Evolutionary conservation across 176 grass and related monocot species (phyloP).

Genomic region (Zea mays): Zm-B73-REFERENCE-NAM-5.0 NC_050096.1:84351001-84351500

Average conservation of each 20-base stretch:
- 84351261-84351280: slow-evolving; percentile 66
- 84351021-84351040: slow-evolving; percentile 23
- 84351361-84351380: slow-evolving; percentile 56
- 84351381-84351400: slow-evolving; percentile 70
- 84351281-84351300: slow-evolving; percentile 72
- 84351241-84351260: no score
- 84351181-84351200: neutral
- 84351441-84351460: slow-evolving; percentile 75
- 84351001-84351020: neutral
- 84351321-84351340: slow-evolving; percentile 59
- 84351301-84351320: slow-evolving; percentile 60
- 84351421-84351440: slow-evolving; percentile 93
- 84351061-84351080: slow-evolving; percentile 28
- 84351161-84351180: slow-evolving; percentile 8
- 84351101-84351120: slow-evolving; percentile 18
- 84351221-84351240: no score
- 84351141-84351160: slow-evolving; percentile 4
- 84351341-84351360: slow-evolving; percentile 59
- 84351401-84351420: slow-evolving; percentile 67
- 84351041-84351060: slow-evolving; percentile 36
- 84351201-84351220: no score
- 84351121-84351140: slow-evolving; percentile 39
- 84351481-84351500: slow-evolving; percentile 28
- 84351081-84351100: slow-evolving; percentile 21
- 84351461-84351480: slow-evolving; percentile 74